Percentiles rank a stretch among this genome's conserved stretches.
Conservation (phyloP, 306 rosid species). For the Vigna unguiculata region DNA sequence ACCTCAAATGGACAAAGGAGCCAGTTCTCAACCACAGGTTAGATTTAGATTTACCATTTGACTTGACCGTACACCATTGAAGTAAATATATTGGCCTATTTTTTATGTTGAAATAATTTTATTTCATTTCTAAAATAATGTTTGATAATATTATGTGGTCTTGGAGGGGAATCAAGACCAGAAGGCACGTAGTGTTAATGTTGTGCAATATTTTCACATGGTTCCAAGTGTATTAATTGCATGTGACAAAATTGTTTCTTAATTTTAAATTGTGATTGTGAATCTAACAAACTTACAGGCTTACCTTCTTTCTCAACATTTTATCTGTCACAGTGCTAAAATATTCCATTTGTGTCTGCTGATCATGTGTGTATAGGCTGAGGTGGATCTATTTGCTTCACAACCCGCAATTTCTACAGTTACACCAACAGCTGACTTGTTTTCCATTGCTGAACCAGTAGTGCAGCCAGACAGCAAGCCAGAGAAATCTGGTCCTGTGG, state of each 20-base stretch:
- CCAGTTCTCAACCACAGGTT: conserved; percentile 74
- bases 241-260: conserved; percentile 4
- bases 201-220: conserved; percentile 26
- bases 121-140: conserved; percentile 3
- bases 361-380: conserved; percentile 57
- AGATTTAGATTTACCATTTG: conserved; percentile 23
- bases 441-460: conserved; percentile 71
- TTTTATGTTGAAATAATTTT: conserved; percentile 31
- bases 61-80: conserved; percentile 19
- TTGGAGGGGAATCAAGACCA: conserved; percentile 22
- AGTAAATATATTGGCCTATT: conserved; percentile 29
- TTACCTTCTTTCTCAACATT: conserved; percentile 20
- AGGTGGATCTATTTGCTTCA: conserved; percentile 81
- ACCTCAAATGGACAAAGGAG: conserved; percentile 63
- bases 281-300: conserved; percentile 20
- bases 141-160: conserved; percentile 22
- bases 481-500: conserved; percentile 55
- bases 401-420: conserved; percentile 65
- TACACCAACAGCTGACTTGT: conserved; percentile 74
- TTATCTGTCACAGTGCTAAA: conserved; percentile 36
- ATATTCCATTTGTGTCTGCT: conserved; percentile 29
- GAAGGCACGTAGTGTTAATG: conserved; percentile 4
- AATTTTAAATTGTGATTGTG: neutral
- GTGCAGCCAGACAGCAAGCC: conserved; percentile 65
- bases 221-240: neutral